Base-by-base conservation (phyloP, 495 filamentous ascomycete species). In the Jackrogersella minutella region DNA sequence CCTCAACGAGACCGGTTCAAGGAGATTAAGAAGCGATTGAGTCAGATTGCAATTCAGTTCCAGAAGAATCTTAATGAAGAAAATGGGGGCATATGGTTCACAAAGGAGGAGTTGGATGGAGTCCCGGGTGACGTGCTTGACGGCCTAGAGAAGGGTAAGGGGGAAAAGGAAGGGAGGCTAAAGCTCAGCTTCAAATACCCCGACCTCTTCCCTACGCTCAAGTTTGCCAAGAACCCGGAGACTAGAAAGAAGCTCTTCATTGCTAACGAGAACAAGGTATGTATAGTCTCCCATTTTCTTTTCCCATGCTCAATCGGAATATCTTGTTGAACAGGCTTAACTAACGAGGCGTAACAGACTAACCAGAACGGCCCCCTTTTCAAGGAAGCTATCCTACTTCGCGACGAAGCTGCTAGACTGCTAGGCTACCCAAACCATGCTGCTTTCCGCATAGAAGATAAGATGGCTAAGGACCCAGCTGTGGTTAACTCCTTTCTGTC, bases 381-480 rank as follows among this genome's bases (percentile, higher is more conserved):
- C 84, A 86, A 83, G 57, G 95, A 97, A 76, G 86, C 93, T 1
- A 85, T 99, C 44, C 76, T 94, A 13, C 83, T 98, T 58, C 90
- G 96, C 14, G 95, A 99, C 68, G 96, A 99, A 78, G 92, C 90
- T 19, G 95, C 96, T 31, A 88, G 96, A 50, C 80, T 99, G 36
- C 81, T 99, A 21, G 93, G 93, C 5, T 99, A 97, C 76, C 90
- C 89, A 16, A 91, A 96, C 71, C 94, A 97, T 78, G 95, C 95
- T 28, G 86, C 92, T 17, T 93, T 97, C 82, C 84, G 86, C 30
- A 91, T 99, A 43, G 94, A 97, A 76, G 91, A 95, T 61, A 97
- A 97, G 85, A 99, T 99, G 96, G 93, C 93, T 57, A 97, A 98
- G 83, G 90, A 87, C 0, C 88, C 93, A 0, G 86, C 92, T 78